These are phyloP conservation scores for Microstegium vimineum DNA, from an alignment of 176 grass and related monocot genomes.

Conservation along the genomic window DNA sequence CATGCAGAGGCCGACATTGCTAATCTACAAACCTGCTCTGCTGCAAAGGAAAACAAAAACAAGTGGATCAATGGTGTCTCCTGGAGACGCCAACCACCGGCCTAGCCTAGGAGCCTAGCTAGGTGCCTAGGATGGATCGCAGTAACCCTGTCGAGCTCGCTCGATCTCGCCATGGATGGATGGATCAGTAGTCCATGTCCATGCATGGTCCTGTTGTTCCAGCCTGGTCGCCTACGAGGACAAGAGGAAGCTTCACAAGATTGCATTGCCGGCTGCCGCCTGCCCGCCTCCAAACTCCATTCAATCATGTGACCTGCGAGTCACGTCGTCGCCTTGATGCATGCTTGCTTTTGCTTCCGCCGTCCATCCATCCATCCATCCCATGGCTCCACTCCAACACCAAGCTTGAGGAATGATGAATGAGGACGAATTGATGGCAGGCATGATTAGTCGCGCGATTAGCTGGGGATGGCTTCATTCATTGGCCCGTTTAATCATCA, in stretches of 20 bases:
- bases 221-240: constrained; percentile 31
- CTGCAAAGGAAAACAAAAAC: not conserved
- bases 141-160: constrained; percentile 7
- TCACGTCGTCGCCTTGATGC: not conserved
- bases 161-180: not conserved
- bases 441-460: constrained; percentile 9
- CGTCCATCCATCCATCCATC: no score
- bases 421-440: not conserved
- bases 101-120: not conserved
- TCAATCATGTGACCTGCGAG: constrained; percentile 11
- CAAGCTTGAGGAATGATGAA: not conserved
- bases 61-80: not conserved
- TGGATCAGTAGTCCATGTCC: not conserved
- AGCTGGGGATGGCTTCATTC: not conserved
- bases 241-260: constrained; percentile 42
- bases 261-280: not conserved
- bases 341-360: not conserved
- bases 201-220: constrained; percentile 32
- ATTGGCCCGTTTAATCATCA: not conserved
- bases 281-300: not conserved
- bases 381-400: not conserved
- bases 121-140: not conserved
- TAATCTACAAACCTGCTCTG: not conserved
- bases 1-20: not conserved
- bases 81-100: constrained; percentile 1